Evolutionary conservation across 345 rosid genomes (phyloP).

Genomic region (Hypericum androsaemum): DNA sequence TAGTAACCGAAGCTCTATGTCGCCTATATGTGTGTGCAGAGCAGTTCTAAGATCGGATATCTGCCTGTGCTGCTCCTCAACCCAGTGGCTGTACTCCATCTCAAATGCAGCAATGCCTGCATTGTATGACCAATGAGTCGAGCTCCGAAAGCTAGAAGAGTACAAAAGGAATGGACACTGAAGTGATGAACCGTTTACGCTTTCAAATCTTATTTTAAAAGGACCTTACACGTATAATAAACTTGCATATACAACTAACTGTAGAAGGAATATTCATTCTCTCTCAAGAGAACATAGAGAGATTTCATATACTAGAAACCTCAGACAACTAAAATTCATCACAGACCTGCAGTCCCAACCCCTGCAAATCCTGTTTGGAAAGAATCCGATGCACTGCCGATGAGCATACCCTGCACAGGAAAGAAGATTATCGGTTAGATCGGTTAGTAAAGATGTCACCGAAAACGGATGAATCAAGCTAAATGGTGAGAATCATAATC

Average conservation of each 20-base stretch:
- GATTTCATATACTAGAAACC: too few species aligned
- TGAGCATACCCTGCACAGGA: conserved; percentile 39
- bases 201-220: too few species aligned
- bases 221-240: too few species aligned
- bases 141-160: too few species aligned
- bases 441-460: not conserved
- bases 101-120: conserved; percentile 63
- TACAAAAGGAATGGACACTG: too few species aligned
- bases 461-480: not conserved
- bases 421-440: not conserved
- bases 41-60: conserved; percentile 54
- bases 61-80: conserved; percentile 62
- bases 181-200: too few species aligned
- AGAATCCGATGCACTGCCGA: conserved; percentile 32
- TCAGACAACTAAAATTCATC: too few species aligned
- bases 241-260: too few species aligned
- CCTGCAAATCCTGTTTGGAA: conserved; percentile 42
- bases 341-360: conserved; percentile 44
- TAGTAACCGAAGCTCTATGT: conserved; percentile 51
- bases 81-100: conserved; percentile 74
- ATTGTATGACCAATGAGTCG: not conserved
- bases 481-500: not conserved
- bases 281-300: too few species aligned
- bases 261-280: too few species aligned
- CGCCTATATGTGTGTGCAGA: conserved; percentile 50